Conservation (phyloP, 805 yeast species). For the Zygosaccharomyces siamensis region DNA sequence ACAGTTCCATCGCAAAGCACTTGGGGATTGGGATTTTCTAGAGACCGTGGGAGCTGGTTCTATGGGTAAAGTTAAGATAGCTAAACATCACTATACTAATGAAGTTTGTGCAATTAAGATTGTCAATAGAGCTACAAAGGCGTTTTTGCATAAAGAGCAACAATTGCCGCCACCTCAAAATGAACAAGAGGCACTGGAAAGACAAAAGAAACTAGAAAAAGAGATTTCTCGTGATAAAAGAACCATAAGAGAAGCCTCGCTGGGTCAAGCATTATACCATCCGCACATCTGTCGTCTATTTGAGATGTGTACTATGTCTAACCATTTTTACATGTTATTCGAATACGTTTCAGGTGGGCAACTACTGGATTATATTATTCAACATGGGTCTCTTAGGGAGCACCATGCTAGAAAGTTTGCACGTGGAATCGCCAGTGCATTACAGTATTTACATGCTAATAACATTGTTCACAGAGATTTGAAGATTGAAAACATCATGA, state of each 20-base stretch:
- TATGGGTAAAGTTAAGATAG: slow-evolving; percentile 97
- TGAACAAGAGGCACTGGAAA: slow-evolving; percentile 51
- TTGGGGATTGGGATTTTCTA: slow-evolving; percentile 95
- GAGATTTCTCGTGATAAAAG: slow-evolving; percentile 88
- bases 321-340: slow-evolving; percentile 93
- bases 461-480: slow-evolving; percentile 96
- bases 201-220: slow-evolving; percentile 67
- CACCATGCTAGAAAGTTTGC: slow-evolving; percentile 92
- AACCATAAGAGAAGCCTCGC: slow-evolving; percentile 91
- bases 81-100: slow-evolving; percentile 74
- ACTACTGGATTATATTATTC: slow-evolving; percentile 91
- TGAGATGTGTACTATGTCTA: slow-evolving; percentile 94
- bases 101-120: slow-evolving; percentile 90
- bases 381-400: slow-evolving; percentile 92
- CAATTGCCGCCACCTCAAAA: slow-evolving; percentile 62
- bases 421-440: slow-evolving; percentile 87
- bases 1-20: slow-evolving; percentile 72
- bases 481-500: slow-evolving; percentile 94
- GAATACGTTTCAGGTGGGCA: slow-evolving; percentile 98
- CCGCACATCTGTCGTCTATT: slow-evolving; percentile 87
- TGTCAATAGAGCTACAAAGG: slow-evolving; percentile 81
- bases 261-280: slow-evolving; percentile 84
- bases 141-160: slow-evolving; percentile 66
- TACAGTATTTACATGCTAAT: slow-evolving; percentile 89
- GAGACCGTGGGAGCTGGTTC: slow-evolving; percentile 98